Base-by-base conservation (phyloP, 164 flowering plant species). In the Aristolochia californica region DNA sequence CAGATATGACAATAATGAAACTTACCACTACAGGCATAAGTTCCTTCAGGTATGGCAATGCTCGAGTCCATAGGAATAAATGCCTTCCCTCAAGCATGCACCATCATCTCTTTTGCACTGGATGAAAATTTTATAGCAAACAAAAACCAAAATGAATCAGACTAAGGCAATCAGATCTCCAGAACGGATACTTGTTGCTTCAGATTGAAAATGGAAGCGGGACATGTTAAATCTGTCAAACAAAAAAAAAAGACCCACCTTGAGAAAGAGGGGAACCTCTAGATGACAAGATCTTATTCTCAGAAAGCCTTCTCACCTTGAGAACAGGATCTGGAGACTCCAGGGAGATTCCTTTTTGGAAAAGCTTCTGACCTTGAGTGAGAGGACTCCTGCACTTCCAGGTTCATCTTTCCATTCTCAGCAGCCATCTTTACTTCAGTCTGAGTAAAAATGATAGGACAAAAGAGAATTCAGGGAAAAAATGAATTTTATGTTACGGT, bases 21-120 rank as follows among this genome's bases (percentile, higher is more conserved):
- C 15, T 50, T 73, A 85, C 95, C 95, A 12, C 86, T 67, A 0
- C 95, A 83, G 43, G 86, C 95, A 50, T 89, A 89, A 0, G 94
- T 78, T 50, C 91, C 94, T 60, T 77, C 78, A 0, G 97, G 84
- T 12, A 89, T 68, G 0, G 78, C 80, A 16, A 86, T 80, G 75
- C 87, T 80, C 44, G 84, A 55, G 73, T 84, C 95, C 5, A 89
- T 89, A 0, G 89, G 84, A 16, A 86, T 70, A 24, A 84, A 64
- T 0, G 86, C 91, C 59, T 86, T 89, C 13, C 97, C 91, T 57
- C 91, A 71, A 0, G 83, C 88, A 0, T 89, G 91, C 8, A 89
- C 84, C 61, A 70, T 78, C 0, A 75, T 70, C 27, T 76, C 86
- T 1, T 62, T 17, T 2, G 94, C 94, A 48, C 97, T 88, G 58